Base-by-base conservation (phyloP, 177 flowering plant genomes). In the Vitis hybrid region DNA sequence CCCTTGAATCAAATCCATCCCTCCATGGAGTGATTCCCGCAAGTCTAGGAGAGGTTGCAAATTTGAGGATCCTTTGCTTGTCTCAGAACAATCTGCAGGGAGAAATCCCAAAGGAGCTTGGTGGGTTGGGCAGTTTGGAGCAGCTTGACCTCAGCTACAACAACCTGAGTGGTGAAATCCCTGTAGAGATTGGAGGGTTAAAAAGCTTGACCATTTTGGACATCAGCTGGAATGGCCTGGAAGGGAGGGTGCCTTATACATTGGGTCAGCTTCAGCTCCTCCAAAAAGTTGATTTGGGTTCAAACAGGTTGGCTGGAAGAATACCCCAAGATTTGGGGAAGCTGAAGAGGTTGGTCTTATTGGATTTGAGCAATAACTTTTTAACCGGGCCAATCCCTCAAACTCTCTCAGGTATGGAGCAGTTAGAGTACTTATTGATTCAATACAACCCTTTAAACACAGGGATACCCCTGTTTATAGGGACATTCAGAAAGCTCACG, bases 61-160 rank as follows among this genome's bases (percentile, higher is more conserved):
- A 24, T 18, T 70, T 87, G n/a, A 79, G 73, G 54, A 82, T 79
- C 68, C 72, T 87, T 0, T 73, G 75, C 76, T 56, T 87, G 22
- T 76, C 88, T 2, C 85, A 87, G 59, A 87, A 85, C 85, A 85
- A 56, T 61, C 69, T 87, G 4, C 72, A 73, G 13, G 88, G 88
- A 14, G 50, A 47, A 50, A 82, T 87, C 24, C 90, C 88, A 38
- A 22, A 47, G 15, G 75, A 75, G 54, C 52, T 87, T 69, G 80
- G 78, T 51, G 60, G 69, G 58, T 62, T 85, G 67, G 73, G 49
- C 3, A 71, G 11, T 11, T 67, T 87, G 74, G 66, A 87, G 72
- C 83, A 82, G 62, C 84, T 87, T 64, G 90, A 85, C 66, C 73
- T 87, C 11, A 82, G 90, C 65, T 75, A 80, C 82, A 87, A 87